Conservation (phyloP, 1,284 basidiomycete genomes). For the Pyrrhoderma lamaoense region DNA sequence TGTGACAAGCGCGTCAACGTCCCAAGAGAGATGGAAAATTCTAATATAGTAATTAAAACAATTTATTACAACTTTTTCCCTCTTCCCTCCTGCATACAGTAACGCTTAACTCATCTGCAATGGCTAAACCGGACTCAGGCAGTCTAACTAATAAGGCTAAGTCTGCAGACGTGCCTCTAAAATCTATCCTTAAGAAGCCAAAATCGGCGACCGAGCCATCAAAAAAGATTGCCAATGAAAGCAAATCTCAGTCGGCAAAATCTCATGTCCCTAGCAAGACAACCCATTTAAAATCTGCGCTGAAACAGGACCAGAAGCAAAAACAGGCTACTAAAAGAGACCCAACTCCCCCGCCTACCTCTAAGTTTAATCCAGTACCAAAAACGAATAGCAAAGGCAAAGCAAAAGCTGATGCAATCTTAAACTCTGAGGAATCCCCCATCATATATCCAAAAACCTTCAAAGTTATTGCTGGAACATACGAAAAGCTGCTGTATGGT, state of each 20-base stretch:
- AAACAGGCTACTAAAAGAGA: neutral
- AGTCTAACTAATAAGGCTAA: constrained; percentile 6
- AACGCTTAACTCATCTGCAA: too few relatives aligned
- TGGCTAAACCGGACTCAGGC: too few relatives aligned
- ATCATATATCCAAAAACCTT: constrained; percentile 50
- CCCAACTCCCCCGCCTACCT: neutral
- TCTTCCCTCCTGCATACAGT: too few relatives aligned
- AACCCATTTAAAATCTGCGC: neutral
- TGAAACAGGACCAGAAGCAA: neutral
- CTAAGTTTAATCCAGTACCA: neutral
- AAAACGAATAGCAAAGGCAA: constrained; percentile 34
- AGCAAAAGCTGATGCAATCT: constrained; percentile 1
- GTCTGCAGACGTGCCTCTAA: constrained; percentile 4
- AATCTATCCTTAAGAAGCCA: constrained; percentile 14
- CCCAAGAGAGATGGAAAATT: too few relatives aligned
- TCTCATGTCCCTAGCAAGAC: neutral
- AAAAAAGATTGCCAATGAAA: too few relatives aligned
- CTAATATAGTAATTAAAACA: too few relatives aligned
- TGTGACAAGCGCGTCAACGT: too few relatives aligned
- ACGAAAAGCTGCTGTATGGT: constrained; percentile 94
- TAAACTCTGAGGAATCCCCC: neutral
- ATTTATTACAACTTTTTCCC: too few relatives aligned
- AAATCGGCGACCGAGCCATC: neutral
- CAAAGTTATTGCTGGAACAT: constrained; percentile 85
- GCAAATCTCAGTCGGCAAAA: neutral